phyloP scores from a whole-genome alignment of 139 green algal genomes.

The Asterochloris sp. region DNA sequence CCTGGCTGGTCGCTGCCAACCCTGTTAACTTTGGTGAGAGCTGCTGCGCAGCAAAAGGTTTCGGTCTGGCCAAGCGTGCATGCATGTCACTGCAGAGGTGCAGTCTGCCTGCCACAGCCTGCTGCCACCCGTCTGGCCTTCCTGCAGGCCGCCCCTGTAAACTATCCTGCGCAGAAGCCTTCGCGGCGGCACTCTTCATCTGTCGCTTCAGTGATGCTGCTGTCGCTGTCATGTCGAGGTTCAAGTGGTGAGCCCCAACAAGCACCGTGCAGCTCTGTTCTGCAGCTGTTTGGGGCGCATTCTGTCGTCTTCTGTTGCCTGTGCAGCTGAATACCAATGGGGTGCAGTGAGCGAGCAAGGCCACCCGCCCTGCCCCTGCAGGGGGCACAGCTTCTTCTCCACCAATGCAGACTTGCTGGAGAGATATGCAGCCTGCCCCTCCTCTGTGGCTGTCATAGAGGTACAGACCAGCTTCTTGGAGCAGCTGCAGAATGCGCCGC shows the following conservation, averaged over 20 bases:
- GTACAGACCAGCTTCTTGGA: conserved; percentile 70
- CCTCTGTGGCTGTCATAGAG: conserved; percentile 73
- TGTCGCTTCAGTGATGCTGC: conserved; percentile 67
- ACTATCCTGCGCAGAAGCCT: conserved; percentile 94
- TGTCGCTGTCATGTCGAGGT: conserved; percentile 61
- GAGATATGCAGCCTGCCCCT: conserved; percentile 72
- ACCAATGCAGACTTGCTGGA: conserved; percentile 87
- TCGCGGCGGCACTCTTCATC: conserved; percentile 83
- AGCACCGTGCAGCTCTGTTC: background rate
- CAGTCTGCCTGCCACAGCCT: background rate
- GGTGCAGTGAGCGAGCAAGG: background rate
- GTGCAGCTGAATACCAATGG: background rate
- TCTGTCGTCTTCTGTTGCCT: background rate
- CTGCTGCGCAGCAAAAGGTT: background rate
- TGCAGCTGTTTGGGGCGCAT: background rate
- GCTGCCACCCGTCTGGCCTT: background rate
- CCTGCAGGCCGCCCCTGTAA: conserved; percentile 78
- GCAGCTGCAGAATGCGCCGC: background rate
- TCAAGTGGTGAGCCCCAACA: conserved; percentile 71
- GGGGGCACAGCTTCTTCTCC: conserved; percentile 89
- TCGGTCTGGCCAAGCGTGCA: too few relatives aligned
- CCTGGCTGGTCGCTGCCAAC: conserved; percentile 96
- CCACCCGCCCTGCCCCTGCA: conserved; percentile 20
- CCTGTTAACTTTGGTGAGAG: conserved; percentile 91
- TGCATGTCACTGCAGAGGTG: too few relatives aligned